Conservation (phyloP, 164 flowering plant genomes). For the Brasenia schreberi region DNA sequence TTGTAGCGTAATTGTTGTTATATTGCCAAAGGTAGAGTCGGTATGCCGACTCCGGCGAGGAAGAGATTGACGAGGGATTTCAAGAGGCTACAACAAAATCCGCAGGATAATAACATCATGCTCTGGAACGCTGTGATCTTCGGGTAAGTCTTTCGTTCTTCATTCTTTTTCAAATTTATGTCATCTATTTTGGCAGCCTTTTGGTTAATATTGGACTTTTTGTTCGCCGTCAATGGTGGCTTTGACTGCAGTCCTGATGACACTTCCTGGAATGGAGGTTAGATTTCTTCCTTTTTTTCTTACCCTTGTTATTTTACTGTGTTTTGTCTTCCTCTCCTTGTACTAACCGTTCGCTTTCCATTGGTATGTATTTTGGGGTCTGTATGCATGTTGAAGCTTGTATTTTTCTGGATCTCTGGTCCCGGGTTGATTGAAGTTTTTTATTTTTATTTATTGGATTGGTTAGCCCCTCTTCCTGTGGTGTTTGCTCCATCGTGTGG, state of each 20-base stretch:
- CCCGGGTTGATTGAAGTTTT: too few relatives aligned
- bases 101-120: conserved; percentile 76
- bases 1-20: too few relatives aligned
- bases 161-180: background rate
- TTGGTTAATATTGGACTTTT: conserved; percentile 3
- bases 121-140: conserved; percentile 81
- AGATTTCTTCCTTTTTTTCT: conserved; percentile 3
- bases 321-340: background rate
- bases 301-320: background rate
- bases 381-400: too few relatives aligned
- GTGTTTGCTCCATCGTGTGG: too few relatives aligned
- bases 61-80: conserved; percentile 80
- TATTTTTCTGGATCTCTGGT: too few relatives aligned
- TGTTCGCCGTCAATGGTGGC: background rate
- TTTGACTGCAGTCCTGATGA: conserved; percentile 75
- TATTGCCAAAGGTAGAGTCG: background rate
- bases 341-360: background rate
- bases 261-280: conserved; percentile 91
- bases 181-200: background rate
- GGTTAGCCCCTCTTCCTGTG: too few relatives aligned
- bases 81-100: conserved; percentile 77
- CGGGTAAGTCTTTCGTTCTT: conserved; percentile 28
- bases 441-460: too few relatives aligned
- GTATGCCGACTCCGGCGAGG: conserved; percentile 69
- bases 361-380: background rate